Evolutionary conservation across 2,329 filamentous ascomycete species (phyloP).

Genomic region (Anthostomella pinea): DNA sequence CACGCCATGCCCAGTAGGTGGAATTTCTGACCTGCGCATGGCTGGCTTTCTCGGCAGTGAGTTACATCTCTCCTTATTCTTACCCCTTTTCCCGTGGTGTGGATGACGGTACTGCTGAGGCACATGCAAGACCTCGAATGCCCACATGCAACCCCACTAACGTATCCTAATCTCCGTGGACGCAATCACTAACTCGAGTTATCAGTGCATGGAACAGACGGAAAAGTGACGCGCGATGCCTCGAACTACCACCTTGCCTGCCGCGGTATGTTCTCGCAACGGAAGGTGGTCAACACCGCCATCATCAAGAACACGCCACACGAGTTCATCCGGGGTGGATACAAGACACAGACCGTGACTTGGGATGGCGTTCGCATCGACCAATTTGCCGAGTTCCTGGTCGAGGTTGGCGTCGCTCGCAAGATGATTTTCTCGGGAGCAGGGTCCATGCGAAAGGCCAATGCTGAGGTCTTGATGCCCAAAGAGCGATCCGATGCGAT

Average conservation of each 20-base stretch:
- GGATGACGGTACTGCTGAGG: too few species aligned
- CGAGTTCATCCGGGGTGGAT: conserved; percentile 20
- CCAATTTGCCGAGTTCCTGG: conserved; percentile 13
- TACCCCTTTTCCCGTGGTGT: too few species aligned
- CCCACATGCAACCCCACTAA: too few species aligned
- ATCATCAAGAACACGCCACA: conserved; percentile 19
- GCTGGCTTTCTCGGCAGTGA: too few species aligned
- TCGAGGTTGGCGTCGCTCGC: conserved; percentile 7
- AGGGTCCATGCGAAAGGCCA: background rate
- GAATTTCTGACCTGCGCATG: too few species aligned
- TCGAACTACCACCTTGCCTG: conserved; percentile 8
- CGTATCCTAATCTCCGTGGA: too few species aligned
- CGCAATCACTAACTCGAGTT: too few species aligned
- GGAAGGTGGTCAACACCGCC: conserved; percentile 6
- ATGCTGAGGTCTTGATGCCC: background rate
- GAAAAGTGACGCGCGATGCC: conserved; percentile 13
- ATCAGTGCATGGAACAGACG: conserved; percentile 14
- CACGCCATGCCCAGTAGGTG: too few species aligned
- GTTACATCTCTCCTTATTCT: too few species aligned
- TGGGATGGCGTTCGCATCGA: conserved; percentile 20
- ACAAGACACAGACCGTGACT: conserved; percentile 9
- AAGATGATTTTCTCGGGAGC: too few species aligned
- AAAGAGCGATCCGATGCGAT: too few species aligned
- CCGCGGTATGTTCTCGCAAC: background rate
- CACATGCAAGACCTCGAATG: too few species aligned